Percentiles rank a stretch among this genome's conserved stretches.
phyloP scores from a whole-genome alignment of 2,329 filamentous ascomycete species.

The Grosmannia penicillata region DNA sequence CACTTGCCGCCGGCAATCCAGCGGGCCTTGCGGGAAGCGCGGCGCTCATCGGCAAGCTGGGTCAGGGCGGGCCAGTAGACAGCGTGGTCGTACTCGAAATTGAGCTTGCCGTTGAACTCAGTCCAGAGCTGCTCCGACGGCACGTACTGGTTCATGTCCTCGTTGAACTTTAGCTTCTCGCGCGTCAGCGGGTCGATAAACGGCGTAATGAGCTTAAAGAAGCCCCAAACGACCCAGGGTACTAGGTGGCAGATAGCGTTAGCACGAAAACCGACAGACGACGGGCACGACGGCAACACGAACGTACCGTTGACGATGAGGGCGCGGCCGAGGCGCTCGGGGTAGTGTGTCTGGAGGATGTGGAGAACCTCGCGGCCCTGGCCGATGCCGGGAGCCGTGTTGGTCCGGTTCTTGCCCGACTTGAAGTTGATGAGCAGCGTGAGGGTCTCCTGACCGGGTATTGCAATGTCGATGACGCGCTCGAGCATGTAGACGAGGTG shows the following conservation, averaged over 20 bases:
- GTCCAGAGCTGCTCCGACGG: conserved; percentile 72
- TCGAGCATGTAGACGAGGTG: conserved; percentile 96
- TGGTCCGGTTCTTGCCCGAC: conserved; percentile 57
- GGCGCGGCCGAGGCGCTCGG: conserved; percentile 76
- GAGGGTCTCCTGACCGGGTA: conserved; percentile 71
- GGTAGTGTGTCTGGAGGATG: conserved; percentile 92
- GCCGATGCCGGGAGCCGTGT: conserved; percentile 56
- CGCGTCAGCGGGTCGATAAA: conserved; percentile 93
- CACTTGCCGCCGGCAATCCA: conserved; percentile 71
- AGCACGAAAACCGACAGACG: background rate
- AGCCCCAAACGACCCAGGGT: conserved; percentile 79
- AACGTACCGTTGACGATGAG: conserved; percentile 72
- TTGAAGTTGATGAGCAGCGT: conserved; percentile 88
- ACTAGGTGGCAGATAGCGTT: conserved; percentile 34
- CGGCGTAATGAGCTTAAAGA: conserved; percentile 90
- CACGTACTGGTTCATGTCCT: conserved; percentile 71
- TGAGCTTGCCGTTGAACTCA: conserved; percentile 57
- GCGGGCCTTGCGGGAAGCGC: conserved; percentile 45
- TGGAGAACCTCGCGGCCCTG: conserved; percentile 72
- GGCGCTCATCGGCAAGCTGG: conserved; percentile 51
- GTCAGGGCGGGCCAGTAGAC: conserved; percentile 81
- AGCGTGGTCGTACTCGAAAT: conserved; percentile 84
- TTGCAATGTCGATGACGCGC: conserved; percentile 74
- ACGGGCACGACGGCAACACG: too few relatives aligned
- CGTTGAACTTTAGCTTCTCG: conserved; percentile 96